Percentiles rank a stretch among this genome's conserved stretches.
Conservation (phyloP, 2,329 filamentous ascomycete genomes). For the Trichophyton rubrum region DNA sequence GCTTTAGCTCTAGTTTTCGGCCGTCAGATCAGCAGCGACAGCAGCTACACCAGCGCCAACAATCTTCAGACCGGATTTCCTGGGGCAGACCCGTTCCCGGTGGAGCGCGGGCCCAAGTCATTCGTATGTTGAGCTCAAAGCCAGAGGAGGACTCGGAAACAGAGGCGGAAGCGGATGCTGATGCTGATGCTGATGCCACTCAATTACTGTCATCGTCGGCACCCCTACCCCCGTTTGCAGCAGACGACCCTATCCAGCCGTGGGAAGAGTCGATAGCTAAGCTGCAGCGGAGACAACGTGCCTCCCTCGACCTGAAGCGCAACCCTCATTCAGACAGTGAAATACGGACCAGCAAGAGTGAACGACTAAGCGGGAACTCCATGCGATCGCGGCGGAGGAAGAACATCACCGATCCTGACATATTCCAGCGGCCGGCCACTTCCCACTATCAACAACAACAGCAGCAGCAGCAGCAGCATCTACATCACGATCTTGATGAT, state of each 20-base stretch:
- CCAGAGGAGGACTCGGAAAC: not conserved
- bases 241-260: not conserved
- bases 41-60: too few species aligned
- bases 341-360: conserved; percentile 20
- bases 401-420: conserved; percentile 31
- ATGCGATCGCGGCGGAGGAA: conserved; percentile 22
- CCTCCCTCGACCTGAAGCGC: not conserved
- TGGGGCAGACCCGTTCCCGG: not conserved
- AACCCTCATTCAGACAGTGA: not conserved
- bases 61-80: not conserved
- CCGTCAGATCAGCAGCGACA: not conserved
- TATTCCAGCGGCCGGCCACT: conserved; percentile 26
- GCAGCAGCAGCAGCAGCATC: too few species aligned
- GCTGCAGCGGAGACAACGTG: not conserved
- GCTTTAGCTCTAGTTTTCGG: not conserved
- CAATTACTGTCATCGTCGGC: not conserved
- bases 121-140: not conserved
- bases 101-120: not conserved
- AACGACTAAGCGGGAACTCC: conserved; percentile 18
- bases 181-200: too few species aligned
- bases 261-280: conserved; percentile 3
- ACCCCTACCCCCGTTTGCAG: not conserved
- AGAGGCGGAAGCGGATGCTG: too few species aligned
- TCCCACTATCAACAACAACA: conserved; percentile 12
- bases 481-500: too few species aligned